Percentiles rank a stretch among this genome's conserved stretches.
phyloP scores from a whole-genome alignment of 2,329 filamentous ascomycete species.

The Exserohilum rostratum region DNA sequence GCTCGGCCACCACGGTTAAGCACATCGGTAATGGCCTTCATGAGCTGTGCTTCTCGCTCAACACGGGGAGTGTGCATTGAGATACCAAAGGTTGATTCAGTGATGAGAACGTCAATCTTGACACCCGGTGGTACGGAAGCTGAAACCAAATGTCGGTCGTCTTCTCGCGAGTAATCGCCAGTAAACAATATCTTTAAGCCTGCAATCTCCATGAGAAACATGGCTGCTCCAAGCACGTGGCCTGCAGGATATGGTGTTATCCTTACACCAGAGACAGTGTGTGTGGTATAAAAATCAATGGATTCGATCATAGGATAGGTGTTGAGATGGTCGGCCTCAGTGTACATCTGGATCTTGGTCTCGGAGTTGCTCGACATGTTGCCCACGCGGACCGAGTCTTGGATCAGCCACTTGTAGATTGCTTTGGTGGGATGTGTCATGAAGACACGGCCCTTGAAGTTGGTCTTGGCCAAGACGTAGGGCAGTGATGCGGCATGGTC shows the following conservation, averaged over 20 bases:
- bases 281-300: conserved; percentile 97
- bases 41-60: conserved; percentile 89
- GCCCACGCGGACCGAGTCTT: conserved; percentile 90
- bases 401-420: conserved; percentile 99
- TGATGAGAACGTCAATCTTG: conserved; percentile 95
- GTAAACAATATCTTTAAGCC: conserved; percentile 97
- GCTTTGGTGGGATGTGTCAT: conserved; percentile 99
- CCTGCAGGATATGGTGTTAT: conserved; percentile 97
- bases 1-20: conserved; percentile 91
- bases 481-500: conserved; percentile 98
- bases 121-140: conserved; percentile 87
- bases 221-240: conserved; percentile 96
- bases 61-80: conserved; percentile 89
- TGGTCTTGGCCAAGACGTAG: conserved; percentile 96
- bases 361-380: conserved; percentile 69
- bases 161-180: conserved; percentile 94
- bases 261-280: conserved; percentile 93
- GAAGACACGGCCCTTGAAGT: conserved; percentile 94
- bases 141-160: conserved; percentile 93
- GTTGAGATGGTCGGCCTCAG: conserved; percentile 90
- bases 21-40: conserved; percentile 93
- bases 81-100: conserved; percentile 96
- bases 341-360: conserved; percentile 76
- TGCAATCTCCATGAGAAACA: conserved; percentile 98
- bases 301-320: conserved; percentile 95